Evolutionary conservation across 805 yeast genomes (phyloP).

Genomic region (Debaryomyces prosopidis): DNA sequence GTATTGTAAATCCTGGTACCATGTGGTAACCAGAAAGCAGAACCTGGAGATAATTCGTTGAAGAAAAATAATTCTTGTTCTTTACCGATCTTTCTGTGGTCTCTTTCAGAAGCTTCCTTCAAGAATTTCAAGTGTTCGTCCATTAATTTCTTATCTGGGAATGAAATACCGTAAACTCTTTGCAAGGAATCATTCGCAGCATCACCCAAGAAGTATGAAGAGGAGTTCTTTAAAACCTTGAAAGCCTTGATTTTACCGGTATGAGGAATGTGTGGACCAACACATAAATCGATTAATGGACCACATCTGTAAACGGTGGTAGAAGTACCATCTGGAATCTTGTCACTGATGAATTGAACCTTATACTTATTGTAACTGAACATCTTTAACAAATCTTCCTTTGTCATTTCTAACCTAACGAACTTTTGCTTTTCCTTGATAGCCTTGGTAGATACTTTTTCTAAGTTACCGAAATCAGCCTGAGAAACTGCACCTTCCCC

Average conservation of each 20-base stretch:
- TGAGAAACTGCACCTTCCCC: constrained; percentile 73
- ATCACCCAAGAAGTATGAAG: constrained; percentile 95
- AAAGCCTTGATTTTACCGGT: constrained; percentile 95
- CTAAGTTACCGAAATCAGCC: constrained; percentile 80
- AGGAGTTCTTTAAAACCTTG: constrained; percentile 91
- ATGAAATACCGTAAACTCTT: constrained; percentile 95
- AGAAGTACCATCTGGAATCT: constrained; percentile 93
- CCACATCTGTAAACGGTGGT: constrained; percentile 98
- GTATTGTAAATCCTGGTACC: constrained; percentile 97
- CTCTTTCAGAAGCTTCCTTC: constrained; percentile 94
- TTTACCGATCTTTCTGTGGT: constrained; percentile 93
- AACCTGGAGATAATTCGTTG: constrained; percentile 97
- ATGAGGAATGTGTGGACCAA: constrained; percentile 97
- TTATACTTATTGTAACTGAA: constrained; percentile 95
- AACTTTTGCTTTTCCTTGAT: constrained; percentile 94
- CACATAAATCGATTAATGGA: constrained; percentile 92
- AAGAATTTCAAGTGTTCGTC: constrained; percentile 91
- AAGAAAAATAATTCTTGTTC: constrained; percentile 96
- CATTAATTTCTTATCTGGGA: constrained; percentile 97
- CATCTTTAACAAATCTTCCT: constrained; percentile 90
- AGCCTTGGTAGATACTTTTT: constrained; percentile 82
- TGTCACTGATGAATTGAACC: constrained; percentile 79
- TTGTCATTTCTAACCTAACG: constrained; percentile 88
- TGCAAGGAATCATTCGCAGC: constrained; percentile 90
- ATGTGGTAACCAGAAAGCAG: constrained; percentile 98